Evolutionary conservation across 176 grass and related monocot genomes (phyloP), one percentile per base, ranked within the genome.

Genomic region (Stipa capillata): DNA sequence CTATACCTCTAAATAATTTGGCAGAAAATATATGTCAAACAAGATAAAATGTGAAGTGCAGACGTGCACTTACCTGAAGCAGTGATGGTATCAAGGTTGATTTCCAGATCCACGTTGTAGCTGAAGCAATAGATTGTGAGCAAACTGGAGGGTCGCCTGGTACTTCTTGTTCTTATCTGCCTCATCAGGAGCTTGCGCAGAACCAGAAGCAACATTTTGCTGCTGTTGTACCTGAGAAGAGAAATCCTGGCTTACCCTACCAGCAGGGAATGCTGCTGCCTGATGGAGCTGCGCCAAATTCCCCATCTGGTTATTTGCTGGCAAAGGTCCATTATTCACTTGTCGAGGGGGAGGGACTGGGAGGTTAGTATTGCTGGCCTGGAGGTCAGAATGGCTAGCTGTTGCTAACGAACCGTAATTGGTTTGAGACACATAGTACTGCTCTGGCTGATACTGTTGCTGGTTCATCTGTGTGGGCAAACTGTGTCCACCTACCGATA

Each of bases 161-260:
- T 95, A 95, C 57, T 89, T 82, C 81, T 93, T 91, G 74, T 89
- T 95, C 91, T 91, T 94, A 78, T 99, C 92, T 42, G 80, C 89
- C 87, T 99, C 96, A 0, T 76, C 83, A 10, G 84, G 77, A 76
- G 80, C 69, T 70, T 84, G 85, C 27, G 72, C 62, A 79, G 83
- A 59, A 85, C 83, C 69, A 51, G 92, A 51, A 58, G 73, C 68
- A 37, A 72, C 65, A 87, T 81, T 56, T 20, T 83, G 86, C 36
- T 83, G 87, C 18, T 86, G 83, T 72, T 88, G 92, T 25, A 47
- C 88, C 47, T 90, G 82, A 72, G 74, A 83, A 68, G 79, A 71
- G 50, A 82, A 69, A 59, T 60, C 79, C 20, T 2, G 28, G 59
- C 51, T 88, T 65, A 48, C 51, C 25, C 50, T 77, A 40, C 55